A percentile compares a stretch with the other conserved stretches of the same genome.
These are phyloP conservation scores for Taiozyma sp. DNA, from an alignment of 1,139 yeast genomes.

Conservation along the genomic window DNA sequence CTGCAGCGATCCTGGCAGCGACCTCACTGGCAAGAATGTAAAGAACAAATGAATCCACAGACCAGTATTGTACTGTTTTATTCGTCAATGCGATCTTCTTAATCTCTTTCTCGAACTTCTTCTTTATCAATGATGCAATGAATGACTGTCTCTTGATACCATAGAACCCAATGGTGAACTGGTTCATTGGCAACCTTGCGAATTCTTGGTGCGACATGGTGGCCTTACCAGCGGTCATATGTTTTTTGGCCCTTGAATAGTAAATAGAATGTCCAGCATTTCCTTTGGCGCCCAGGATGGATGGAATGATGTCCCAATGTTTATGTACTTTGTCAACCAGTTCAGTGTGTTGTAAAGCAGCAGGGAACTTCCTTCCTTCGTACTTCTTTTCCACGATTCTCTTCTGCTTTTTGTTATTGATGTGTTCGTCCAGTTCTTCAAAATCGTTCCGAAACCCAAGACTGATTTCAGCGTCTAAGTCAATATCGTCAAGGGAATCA, in stretches of 20 bases:
- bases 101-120: slow-evolving; percentile 29
- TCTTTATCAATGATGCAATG: slow-evolving; percentile 38
- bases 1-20: slow-evolving; percentile 45
- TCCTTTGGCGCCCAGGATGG: slow-evolving; percentile 39
- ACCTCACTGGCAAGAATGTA: slow-evolving; percentile 65
- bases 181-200: slow-evolving; percentile 40
- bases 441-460: slow-evolving; percentile 9
- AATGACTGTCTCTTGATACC: slow-evolving; percentile 54
- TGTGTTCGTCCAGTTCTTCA: slow-evolving; percentile 17
- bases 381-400: slow-evolving; percentile 13
- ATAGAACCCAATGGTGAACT: slow-evolving; percentile 56
- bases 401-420: slow-evolving; percentile 12
- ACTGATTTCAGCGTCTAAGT: slow-evolving; percentile 9
- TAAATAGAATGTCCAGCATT: slow-evolving; percentile 35
- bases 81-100: slow-evolving; percentile 28
- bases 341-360: slow-evolving; percentile 20
- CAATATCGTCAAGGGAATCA: slow-evolving; percentile 1
- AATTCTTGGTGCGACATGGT: slow-evolving; percentile 46
- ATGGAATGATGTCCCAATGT: slow-evolving; percentile 33
- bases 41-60: slow-evolving; percentile 46
- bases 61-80: slow-evolving; percentile 57
- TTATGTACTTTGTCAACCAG: slow-evolving; percentile 28
- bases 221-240: slow-evolving; percentile 34
- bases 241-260: slow-evolving; percentile 43
- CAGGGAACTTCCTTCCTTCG: slow-evolving; percentile 7